Evolutionary conservation across 139 green algal species (phyloP).

Genomic region (Monoraphidium neglectum): DNA sequence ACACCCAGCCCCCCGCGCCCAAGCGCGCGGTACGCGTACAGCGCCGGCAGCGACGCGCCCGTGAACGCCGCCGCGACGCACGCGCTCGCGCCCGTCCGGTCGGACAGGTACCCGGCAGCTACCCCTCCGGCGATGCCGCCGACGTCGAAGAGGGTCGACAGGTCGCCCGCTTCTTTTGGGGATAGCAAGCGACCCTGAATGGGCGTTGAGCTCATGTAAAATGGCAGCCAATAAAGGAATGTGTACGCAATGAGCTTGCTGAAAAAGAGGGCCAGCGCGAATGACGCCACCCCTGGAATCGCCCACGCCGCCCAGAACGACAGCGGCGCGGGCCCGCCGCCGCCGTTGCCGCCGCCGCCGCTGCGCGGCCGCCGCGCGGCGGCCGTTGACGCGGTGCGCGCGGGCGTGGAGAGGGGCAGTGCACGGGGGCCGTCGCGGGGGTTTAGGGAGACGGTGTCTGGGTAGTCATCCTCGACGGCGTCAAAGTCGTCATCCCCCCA

Average conservation of each 20-base stretch:
- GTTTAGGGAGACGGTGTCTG: too few relatives aligned
- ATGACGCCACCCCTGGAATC: constrained; percentile 92
- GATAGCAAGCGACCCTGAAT: constrained; percentile 70
- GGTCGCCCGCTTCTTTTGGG: constrained; percentile 73
- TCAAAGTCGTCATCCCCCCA: too few relatives aligned
- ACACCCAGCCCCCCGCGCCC: constrained; percentile 48
- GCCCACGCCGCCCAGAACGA: constrained; percentile 80
- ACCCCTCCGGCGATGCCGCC: constrained; percentile 89
- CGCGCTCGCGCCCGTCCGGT: constrained; percentile 70
- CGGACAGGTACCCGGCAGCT: constrained; percentile 85
- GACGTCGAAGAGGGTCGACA: constrained; percentile 93
- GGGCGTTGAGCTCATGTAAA: constrained; percentile 88
- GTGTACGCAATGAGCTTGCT: constrained; percentile 98
- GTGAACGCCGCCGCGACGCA: constrained; percentile 80
- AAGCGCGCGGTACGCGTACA: constrained; percentile 84
- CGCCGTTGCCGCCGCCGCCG: too few relatives aligned
- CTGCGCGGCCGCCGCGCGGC: too few relatives aligned
- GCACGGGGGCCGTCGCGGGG: too few relatives aligned
- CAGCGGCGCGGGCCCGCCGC: constrained; percentile 38
- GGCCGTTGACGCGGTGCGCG: too few relatives aligned
- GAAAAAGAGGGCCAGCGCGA: constrained; percentile 95
- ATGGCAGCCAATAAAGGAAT: constrained; percentile 98
- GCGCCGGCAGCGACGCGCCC: constrained; percentile 70
- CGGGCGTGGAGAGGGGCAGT: too few relatives aligned
- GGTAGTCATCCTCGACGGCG: too few relatives aligned